A percentile compares a stretch with the other conserved stretches of the same genome.
These are phyloP conservation scores for Chloris gayana DNA, from an alignment of 176 grass and related monocot genomes.

Conservation along the genomic window DNA sequence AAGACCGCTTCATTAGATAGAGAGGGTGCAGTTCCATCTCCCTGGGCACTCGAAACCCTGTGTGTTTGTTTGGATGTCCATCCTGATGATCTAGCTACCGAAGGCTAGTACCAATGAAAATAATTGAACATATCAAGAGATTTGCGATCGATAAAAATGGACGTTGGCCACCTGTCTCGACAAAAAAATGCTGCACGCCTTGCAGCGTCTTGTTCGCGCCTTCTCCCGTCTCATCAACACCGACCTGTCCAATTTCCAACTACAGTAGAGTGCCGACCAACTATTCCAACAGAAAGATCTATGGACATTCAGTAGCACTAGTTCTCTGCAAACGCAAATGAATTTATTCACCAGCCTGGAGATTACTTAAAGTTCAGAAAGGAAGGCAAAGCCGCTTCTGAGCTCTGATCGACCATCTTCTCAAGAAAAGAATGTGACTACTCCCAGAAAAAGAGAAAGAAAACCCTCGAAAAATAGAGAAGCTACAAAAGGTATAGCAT, in stretches of 20 bases:
- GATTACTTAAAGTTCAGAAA: neutral
- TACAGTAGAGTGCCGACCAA: conserved; percentile 7
- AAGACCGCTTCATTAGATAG: no score
- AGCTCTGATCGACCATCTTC: neutral
- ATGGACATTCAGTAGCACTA: neutral
- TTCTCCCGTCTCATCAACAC: conserved; percentile 26
- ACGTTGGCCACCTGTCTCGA: neutral
- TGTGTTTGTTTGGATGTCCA: conserved; percentile 12
- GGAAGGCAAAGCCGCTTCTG: neutral
- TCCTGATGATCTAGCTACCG: neutral
- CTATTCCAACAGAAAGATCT: neutral
- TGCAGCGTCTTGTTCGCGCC: conserved; percentile 27
- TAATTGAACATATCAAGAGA: neutral
- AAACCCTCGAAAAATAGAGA: conserved; percentile 5
- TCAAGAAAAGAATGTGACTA: neutral
- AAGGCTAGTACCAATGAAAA: neutral
- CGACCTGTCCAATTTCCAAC: neutral
- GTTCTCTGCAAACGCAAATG: no score
- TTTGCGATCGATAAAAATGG: neutral
- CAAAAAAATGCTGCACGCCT: neutral
- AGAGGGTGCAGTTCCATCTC: neutral
- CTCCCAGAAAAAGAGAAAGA: neutral
- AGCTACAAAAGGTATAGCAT: conserved; percentile 7
- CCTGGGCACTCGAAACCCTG: neutral
- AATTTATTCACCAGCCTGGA: neutral